Conservation (phyloP, 2,329 filamentous ascomycete genomes). For the Plectosphaerella cucumerina region DNA sequence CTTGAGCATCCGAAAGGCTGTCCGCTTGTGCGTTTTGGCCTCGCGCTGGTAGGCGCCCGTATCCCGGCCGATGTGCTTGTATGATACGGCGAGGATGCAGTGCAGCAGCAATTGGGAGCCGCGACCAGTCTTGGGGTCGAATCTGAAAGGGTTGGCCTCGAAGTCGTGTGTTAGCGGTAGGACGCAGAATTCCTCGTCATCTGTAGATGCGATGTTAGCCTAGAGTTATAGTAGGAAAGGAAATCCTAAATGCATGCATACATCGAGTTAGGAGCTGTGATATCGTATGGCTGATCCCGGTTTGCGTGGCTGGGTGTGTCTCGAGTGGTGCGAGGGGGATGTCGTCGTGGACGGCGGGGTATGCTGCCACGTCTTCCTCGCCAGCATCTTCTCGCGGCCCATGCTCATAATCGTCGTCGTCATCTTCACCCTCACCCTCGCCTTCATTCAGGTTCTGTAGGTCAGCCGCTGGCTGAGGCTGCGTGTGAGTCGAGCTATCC, state of each 20-base stretch:
- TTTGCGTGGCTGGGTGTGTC: not conserved
- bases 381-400: not conserved
- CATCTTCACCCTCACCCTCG: too few relatives aligned
- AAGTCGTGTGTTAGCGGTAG: constrained; percentile 26
- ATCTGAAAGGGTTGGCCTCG: constrained; percentile 26
- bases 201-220: constrained; percentile 10
- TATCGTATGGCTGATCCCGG: constrained; percentile 1
- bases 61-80: constrained; percentile 21
- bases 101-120: constrained; percentile 24
- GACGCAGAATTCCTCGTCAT: constrained; percentile 28
- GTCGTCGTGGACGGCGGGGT: not conserved
- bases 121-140: constrained; percentile 13
- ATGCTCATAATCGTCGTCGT: not conserved
- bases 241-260: not conserved
- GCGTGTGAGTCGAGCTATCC: not conserved
- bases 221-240: not conserved
- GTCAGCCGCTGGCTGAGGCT: not conserved
- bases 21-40: constrained; percentile 15
- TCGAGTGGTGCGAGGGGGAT: not conserved
- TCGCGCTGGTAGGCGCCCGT: constrained; percentile 16
- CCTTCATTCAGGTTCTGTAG: too few relatives aligned
- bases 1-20: constrained; percentile 19
- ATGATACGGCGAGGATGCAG: constrained; percentile 23
- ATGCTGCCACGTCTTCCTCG: not conserved
- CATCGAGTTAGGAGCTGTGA: constrained; percentile 6